Conservation (phyloP, 2,329 filamentous ascomycete species). For the Neospermospora avenae region DNA sequence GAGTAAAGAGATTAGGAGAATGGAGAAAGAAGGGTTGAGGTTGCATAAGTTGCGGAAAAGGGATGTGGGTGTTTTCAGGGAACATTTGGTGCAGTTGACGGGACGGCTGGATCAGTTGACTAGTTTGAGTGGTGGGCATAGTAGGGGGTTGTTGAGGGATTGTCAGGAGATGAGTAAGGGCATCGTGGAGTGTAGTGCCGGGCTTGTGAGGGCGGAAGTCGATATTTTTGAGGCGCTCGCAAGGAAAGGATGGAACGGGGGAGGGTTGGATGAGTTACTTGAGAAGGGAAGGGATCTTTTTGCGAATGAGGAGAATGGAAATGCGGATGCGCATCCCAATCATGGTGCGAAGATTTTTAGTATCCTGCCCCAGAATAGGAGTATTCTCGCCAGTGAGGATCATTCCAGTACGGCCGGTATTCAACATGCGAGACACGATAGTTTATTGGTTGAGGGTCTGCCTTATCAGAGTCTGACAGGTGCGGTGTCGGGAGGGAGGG, state of each 20-base stretch:
- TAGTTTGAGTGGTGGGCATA: constrained; percentile 56
- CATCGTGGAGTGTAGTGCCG: constrained; percentile 63
- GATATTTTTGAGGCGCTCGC: constrained; percentile 67
- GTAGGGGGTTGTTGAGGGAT: constrained; percentile 56
- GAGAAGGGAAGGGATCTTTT: constrained; percentile 63
- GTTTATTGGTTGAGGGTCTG: constrained; percentile 50
- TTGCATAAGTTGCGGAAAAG: constrained; percentile 55
- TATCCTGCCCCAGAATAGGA: constrained; percentile 57
- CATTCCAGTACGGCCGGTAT: constrained; percentile 16
- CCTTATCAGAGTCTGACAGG: constrained; percentile 57
- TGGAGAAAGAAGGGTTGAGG: constrained; percentile 64
- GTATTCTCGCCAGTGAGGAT: constrained; percentile 53
- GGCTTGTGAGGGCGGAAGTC: constrained; percentile 63
- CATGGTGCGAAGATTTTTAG: constrained; percentile 56
- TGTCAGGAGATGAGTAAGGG: constrained; percentile 61
- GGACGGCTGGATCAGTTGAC: constrained; percentile 60
- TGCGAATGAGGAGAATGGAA: constrained; percentile 39
- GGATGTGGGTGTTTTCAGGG: constrained; percentile 59
- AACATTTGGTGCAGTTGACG: constrained; percentile 62
- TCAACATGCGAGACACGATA: constrained; percentile 49
- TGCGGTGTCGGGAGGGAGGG: constrained; percentile 38
- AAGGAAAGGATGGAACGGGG: constrained; percentile 64
- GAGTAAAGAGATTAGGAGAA: constrained; percentile 57
- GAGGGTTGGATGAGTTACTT: constrained; percentile 62
- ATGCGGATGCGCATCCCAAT: constrained; percentile 35